A percentile compares a stretch with the other conserved stretches of the same genome.
Conservation (phyloP, 2,329 filamentous ascomycete genomes). For the Aspergillus fumigatiaffinis region DNA sequence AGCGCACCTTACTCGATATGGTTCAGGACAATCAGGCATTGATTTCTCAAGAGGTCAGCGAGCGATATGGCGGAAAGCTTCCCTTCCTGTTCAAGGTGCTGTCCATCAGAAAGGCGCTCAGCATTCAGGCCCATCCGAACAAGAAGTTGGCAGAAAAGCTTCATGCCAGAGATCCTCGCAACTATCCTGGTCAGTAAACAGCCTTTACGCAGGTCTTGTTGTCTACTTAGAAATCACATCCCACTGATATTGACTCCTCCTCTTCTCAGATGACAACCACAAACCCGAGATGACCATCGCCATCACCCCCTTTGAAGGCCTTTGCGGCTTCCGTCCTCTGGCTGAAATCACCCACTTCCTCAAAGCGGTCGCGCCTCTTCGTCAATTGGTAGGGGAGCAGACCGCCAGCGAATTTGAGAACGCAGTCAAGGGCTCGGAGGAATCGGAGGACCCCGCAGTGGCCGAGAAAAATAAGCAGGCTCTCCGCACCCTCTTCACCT, state of each 20-base stretch:
- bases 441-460: slow-evolving; percentile 43
- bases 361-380: slow-evolving; percentile 60
- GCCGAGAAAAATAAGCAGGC: slow-evolving; percentile 69
- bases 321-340: slow-evolving; percentile 91
- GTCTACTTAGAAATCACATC: not conserved
- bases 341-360: slow-evolving; percentile 84
- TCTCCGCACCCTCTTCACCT: slow-evolving; percentile 69
- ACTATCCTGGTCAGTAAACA: slow-evolving; percentile 66
- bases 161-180: slow-evolving; percentile 79
- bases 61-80: slow-evolving; percentile 74
- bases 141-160: slow-evolving; percentile 89
- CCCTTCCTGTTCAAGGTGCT: slow-evolving; percentile 98
- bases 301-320: slow-evolving; percentile 89
- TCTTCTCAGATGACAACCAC: slow-evolving; percentile 78
- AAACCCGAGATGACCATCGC: slow-evolving; percentile 99
- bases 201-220: not conserved
- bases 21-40: slow-evolving; percentile 82
- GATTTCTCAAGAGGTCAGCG: slow-evolving; percentile 67
- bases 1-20: slow-evolving; percentile 80
- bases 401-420: slow-evolving; percentile 53
- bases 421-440: slow-evolving; percentile 53
- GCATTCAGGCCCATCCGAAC: slow-evolving; percentile 95
- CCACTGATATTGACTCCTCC: slow-evolving; percentile 3
- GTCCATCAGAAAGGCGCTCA: slow-evolving; percentile 91
- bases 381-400: slow-evolving; percentile 57